Base-by-base conservation (phyloP, 2,329 filamentous ascomycete species). In the Penicillium sp. region DNA sequence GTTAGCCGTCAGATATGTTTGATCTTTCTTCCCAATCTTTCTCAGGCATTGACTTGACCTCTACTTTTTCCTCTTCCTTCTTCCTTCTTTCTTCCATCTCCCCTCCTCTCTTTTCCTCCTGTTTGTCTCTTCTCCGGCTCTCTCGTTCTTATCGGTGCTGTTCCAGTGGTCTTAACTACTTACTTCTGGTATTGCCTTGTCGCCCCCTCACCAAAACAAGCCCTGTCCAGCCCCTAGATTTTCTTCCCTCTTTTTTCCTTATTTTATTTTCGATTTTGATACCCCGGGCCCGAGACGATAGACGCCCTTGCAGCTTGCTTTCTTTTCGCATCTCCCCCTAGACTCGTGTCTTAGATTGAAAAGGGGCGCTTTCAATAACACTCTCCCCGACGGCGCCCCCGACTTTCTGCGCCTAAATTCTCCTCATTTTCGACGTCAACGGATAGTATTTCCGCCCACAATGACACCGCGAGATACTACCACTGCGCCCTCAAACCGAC, bases 401-500 rank as follows among this genome's bases (percentile, higher is more conserved):
- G 13, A 54, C 49, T 47, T 58, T 52, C n/a, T 52, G 26, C 47
- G 57, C 48, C 35, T 47, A 26, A 63, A 61, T 61, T 66, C 52
- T 55, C 57, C 59, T 48, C 48, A 19, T 49, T 26, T 46, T 48
- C 26, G 26, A 58, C 48, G n/a, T 55, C 45, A 44, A 56, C 46
- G 45, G 50, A 48, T 49, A 44, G 50, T 45, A 59, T 64, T 41
- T 53, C 53, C 57, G 30, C 50, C 62, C 66, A 59, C 63, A 56
- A 76, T 76, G 74, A 68, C 71, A 61, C 70, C 72, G 63, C 69
- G 71, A 67, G 76, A 79, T 52, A 64, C 66, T 7, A 67, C 56
- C 51, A 61, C 69, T 30, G 62, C 70, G 60, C 66, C 75, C 30
- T 66, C 74, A 29, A 45, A 51, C 44, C 71, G 72, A 35, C 75